Evolutionary conservation across 768 basidiomycete species (phyloP), one percentile per base, ranked within the genome.

Genomic region (Kwoniella mangroviensis): DNA sequence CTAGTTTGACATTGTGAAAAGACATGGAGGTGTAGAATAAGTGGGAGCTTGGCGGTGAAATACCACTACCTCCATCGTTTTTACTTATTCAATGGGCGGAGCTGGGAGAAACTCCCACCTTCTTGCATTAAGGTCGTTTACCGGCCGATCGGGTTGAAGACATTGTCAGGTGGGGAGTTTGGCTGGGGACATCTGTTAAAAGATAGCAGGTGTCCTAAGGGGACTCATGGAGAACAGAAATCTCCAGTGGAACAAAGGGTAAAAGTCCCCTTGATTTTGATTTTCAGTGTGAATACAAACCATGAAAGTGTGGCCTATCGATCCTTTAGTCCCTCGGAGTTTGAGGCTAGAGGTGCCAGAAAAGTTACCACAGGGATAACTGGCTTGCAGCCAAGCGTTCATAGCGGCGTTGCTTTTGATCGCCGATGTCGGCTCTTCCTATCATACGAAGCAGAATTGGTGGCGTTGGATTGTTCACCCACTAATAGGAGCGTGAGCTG

Each of bases 1-100:
- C 89, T 89, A 89, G 89, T 90, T 88, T 90, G 89, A 88, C 89
- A 90, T 88, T 89, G 89, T 89, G 87, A 89, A 88, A 88, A 89
- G 89, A 89, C 89, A 88, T 89, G 88, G 87, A 86, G 88, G 88
- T 88, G 89, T 89, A 90, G 89, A 84, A 89, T 89, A 89, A 88
- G 89, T 89, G 89, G 89, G 89, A 89, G 89, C 88, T 88, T 86
- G 55, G 21, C 55, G 55, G 86, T 89, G 89, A 90, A 89, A 89
- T 90, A 90, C 89, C 88, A 89, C 89, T 89, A 90, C 88, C 88
- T 87, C 88, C 89, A 89, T 89, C 84, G 87, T 89, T 86, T 89
- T 59, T 59, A 89, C 88, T 89, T 89, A 90, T 88, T 89, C 87
- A 86, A 88, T 89, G 87, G 89, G 83, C 88, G 86, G 87, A 89